phyloP scores from a whole-genome alignment of 805 yeast genomes.

The Hanseniaspora taiwanica region DNA sequence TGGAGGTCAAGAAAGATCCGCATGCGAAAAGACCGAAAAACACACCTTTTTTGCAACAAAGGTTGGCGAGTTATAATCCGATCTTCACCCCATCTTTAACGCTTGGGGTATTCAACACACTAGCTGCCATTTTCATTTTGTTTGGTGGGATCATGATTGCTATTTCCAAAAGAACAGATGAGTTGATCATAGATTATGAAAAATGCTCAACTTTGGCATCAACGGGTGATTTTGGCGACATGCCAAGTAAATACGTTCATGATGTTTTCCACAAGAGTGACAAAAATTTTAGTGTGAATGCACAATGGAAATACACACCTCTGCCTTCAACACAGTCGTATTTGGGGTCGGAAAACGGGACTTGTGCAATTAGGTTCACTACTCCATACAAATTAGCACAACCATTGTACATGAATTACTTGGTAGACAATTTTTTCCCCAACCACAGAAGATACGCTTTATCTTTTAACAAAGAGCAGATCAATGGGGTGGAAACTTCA shows the following conservation, averaged over 20 bases:
- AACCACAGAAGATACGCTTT: constrained; percentile 90
- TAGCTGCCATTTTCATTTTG: constrained; percentile 78
- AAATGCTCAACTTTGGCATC: constrained; percentile 48
- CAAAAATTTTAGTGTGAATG: constrained; percentile 26
- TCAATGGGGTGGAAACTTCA: constrained; percentile 61
- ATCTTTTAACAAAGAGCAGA: constrained; percentile 75
- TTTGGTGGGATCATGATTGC: constrained; percentile 75
- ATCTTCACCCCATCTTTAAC: constrained; percentile 84
- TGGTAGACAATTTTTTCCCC: constrained; percentile 79
- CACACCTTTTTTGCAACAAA: constrained; percentile 63
- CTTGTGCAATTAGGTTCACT: constrained; percentile 62
- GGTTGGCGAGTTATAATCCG: constrained; percentile 50
- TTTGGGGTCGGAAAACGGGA: constrained; percentile 29
- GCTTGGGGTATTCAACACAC: constrained; percentile 59
- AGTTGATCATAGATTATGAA: constrained; percentile 61
- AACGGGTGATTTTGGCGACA: constrained; percentile 27
- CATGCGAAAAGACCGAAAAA: constrained; percentile 55
- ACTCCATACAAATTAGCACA: constrained; percentile 60
- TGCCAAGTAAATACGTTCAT: constrained; percentile 44
- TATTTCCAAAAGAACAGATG: constrained; percentile 60
- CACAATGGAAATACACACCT: constrained; percentile 54
- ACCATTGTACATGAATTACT: constrained; percentile 68
- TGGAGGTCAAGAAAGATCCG: constrained; percentile 24
- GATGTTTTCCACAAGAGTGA: constrained; percentile 39
- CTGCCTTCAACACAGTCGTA: constrained; percentile 22